A percentile compares a stretch with the other conserved stretches of the same genome.
These are phyloP conservation scores for Fomitopsis serialis DNA, from an alignment of 768 basidiomycete species.

Conservation along the genomic window DNA sequence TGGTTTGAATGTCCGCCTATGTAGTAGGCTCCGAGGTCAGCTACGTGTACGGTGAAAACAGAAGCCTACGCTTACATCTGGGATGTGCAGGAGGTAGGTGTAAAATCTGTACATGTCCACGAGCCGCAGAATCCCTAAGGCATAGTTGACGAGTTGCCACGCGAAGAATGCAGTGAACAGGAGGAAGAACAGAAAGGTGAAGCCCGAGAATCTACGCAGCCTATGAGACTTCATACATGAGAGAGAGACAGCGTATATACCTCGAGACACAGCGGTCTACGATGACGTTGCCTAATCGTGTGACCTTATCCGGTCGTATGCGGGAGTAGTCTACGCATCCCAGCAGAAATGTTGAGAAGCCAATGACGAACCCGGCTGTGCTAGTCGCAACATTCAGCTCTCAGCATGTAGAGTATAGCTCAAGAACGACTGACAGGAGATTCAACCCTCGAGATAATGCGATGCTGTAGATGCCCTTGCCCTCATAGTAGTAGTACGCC, in stretches of 20 bases:
- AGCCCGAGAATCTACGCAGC: conserved; percentile 69
- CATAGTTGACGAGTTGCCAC: conserved; percentile 84
- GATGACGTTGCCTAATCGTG: conserved; percentile 73
- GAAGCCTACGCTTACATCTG: conserved; percentile 60
- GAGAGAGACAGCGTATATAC: conserved; percentile 32
- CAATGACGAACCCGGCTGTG: conserved; percentile 95
- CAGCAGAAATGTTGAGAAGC: conserved; percentile 94
- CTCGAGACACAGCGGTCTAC: conserved; percentile 79
- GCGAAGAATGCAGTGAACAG: conserved; percentile 83
- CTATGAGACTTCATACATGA: background rate
- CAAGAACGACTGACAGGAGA: conserved; percentile 66
- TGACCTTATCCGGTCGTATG: conserved; percentile 61
- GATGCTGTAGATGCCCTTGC: conserved; percentile 95
- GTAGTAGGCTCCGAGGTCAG: conserved; percentile 6
- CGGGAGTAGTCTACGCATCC: conserved; percentile 92
- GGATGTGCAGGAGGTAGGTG: conserved; percentile 87
- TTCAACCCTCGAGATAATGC: conserved; percentile 88
- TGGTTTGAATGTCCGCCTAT: conserved; percentile 95
- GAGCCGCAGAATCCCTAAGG: conserved; percentile 68
- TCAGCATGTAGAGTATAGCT: conserved; percentile 14
- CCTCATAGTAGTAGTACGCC: conserved; percentile 93
- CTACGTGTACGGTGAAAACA: conserved; percentile 8
- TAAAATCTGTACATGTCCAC: conserved; percentile 96
- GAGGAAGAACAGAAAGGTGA: conserved; percentile 78
- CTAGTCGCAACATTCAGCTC: conserved; percentile 39